Conservation (phyloP, 2,329 filamentous ascomycete genomes). For the Fusarium anthophilum region DNA sequence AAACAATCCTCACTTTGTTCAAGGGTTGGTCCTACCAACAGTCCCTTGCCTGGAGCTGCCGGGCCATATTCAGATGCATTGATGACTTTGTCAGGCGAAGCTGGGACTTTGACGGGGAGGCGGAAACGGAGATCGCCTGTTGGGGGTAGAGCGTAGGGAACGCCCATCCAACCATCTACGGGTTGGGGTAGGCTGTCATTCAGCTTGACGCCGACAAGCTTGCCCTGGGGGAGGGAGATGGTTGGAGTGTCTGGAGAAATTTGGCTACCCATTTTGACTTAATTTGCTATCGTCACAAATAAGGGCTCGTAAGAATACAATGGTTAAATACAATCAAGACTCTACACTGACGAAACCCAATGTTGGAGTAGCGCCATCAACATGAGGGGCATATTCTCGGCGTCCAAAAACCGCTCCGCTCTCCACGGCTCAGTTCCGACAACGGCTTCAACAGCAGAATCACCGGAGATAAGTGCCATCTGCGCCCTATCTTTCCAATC, state of each 20-base stretch:
- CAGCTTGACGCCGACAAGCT: conserved; percentile 31
- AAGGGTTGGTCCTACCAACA: conserved; percentile 35
- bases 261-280: conserved; percentile 27
- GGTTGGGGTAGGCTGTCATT: conserved; percentile 34
- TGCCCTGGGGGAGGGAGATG: conserved; percentile 34
- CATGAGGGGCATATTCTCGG: conserved; percentile 1
- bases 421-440: conserved; percentile 1
- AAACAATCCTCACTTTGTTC: conserved; percentile 62
- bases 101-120: conserved; percentile 44
- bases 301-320: background rate
- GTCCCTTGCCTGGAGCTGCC: conserved; percentile 36
- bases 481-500: background rate
- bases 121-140: conserved; percentile 57
- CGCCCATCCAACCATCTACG: conserved; percentile 56
- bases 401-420: conserved; percentile 19
- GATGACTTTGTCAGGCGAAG: conserved; percentile 42
- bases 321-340: background rate
- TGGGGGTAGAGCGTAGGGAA: conserved; percentile 60
- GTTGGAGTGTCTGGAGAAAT: conserved; percentile 9
- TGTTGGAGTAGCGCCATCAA: background rate
- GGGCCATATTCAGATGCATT: conserved; percentile 52
- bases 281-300: background rate
- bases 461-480: background rate
- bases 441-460: background rate
- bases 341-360: background rate